Conservation (phyloP, 345 rosid species). For the Brassica juncea region DNA sequence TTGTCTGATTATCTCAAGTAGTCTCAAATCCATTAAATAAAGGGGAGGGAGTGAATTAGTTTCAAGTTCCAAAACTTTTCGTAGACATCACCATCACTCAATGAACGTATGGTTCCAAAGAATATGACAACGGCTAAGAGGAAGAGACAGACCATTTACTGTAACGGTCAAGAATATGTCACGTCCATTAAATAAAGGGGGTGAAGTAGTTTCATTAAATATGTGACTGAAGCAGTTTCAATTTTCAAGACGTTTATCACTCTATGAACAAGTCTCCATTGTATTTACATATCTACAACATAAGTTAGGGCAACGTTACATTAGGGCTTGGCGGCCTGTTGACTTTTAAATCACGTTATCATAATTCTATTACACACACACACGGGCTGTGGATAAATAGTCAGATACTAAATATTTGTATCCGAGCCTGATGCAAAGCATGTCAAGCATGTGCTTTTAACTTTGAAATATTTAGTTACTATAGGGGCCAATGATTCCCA, state of each 20-base stretch:
- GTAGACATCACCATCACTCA: not conserved
- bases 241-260: not conserved
- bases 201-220: not conserved
- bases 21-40: not conserved
- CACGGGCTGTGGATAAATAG: not conserved
- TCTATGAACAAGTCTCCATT: not conserved
- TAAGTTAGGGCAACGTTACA: not conserved
- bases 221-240: not conserved
- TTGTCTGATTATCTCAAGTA: not conserved
- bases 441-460: too few species aligned
- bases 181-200: not conserved
- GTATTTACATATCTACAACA: not conserved
- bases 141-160: not conserved
- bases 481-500: too few species aligned
- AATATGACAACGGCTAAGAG: not conserved
- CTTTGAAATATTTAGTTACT: too few species aligned
- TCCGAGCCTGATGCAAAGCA: not conserved
- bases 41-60: not conserved
- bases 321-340: not conserved
- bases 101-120: not conserved
- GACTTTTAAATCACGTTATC: not conserved
- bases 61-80: not conserved
- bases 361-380: not conserved
- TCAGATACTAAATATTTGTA: not conserved
- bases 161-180: not conserved